Conservation (phyloP, 1,284 basidiomycete genomes). For the Volvariella volvacea region DNA sequence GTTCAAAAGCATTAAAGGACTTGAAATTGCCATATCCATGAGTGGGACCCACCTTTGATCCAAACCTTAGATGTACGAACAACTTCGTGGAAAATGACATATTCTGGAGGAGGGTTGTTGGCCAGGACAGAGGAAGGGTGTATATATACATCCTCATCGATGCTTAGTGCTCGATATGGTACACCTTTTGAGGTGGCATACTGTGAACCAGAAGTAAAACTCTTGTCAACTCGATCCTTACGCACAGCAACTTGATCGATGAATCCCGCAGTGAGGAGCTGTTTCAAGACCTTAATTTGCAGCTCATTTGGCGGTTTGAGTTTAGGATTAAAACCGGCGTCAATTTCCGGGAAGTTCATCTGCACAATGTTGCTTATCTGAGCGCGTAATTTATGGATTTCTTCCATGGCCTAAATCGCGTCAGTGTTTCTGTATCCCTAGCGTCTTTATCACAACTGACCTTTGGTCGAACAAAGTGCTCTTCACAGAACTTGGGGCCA, state of each 20-base stretch:
- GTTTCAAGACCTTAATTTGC: slow-evolving; percentile 88
- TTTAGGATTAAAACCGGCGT: slow-evolving; percentile 52
- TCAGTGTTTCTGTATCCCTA: background rate
- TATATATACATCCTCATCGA: slow-evolving; percentile 86
- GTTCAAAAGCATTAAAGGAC: slow-evolving; percentile 8
- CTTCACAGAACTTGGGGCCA: slow-evolving; percentile 73
- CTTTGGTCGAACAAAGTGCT: slow-evolving; percentile 91
- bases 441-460: slow-evolving; percentile 30
- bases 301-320: slow-evolving; percentile 67
- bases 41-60: slow-evolving; percentile 60
- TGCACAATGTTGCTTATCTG: slow-evolving; percentile 85
- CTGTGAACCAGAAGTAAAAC: slow-evolving; percentile 53
- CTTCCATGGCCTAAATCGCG: slow-evolving; percentile 84
- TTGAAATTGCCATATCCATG: too few relatives aligned
- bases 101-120: slow-evolving; percentile 75
- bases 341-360: slow-evolving; percentile 57
- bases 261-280: slow-evolving; percentile 86
- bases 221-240: slow-evolving; percentile 72
- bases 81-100: slow-evolving; percentile 81
- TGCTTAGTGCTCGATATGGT: slow-evolving; percentile 79
- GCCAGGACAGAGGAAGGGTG: slow-evolving; percentile 86
- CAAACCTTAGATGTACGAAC: slow-evolving; percentile 71
- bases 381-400: slow-evolving; percentile 94
- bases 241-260: slow-evolving; percentile 95
- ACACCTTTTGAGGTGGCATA: slow-evolving; percentile 76